Conservation (phyloP, 306 rosid genomes). For the Sicyos edulis region DNA sequence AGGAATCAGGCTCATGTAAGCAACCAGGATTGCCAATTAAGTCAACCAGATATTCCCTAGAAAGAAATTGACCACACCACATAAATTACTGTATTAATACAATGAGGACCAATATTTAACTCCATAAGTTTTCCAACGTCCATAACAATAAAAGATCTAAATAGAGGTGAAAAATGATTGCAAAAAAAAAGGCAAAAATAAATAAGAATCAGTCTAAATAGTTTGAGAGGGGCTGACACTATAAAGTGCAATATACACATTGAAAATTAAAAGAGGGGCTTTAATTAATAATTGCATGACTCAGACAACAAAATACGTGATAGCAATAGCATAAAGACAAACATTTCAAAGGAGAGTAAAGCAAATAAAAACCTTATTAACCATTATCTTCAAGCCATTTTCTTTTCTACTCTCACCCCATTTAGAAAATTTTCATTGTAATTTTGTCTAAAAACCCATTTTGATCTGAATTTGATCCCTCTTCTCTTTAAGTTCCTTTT, state of each 20-base stretch:
- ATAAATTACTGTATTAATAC: constrained; percentile 6
- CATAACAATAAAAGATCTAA: background rate
- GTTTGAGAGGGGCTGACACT: background rate
- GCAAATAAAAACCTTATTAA: background rate
- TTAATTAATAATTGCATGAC: background rate
- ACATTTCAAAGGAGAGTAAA: constrained; percentile 1
- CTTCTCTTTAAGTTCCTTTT: background rate
- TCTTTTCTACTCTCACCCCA: background rate
- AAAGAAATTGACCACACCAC: constrained; percentile 30
- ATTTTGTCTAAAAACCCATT: background rate
- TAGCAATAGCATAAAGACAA: background rate
- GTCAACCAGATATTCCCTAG: constrained; percentile 89
- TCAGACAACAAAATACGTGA: background rate
- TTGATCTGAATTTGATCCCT: constrained; percentile 3
- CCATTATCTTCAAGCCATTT: constrained; percentile 3
- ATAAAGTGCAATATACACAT: background rate
- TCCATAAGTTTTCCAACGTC: background rate
- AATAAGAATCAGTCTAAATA: background rate
- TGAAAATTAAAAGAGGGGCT: constrained; percentile 5
- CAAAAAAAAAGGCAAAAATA: background rate
- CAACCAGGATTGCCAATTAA: constrained; percentile 81
- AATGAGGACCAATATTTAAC: constrained; percentile 6
- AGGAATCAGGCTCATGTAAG: constrained; percentile 85
- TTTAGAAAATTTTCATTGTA: background rate
- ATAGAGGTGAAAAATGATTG: background rate